phyloP scores from a whole-genome alignment of 2,329 filamentous ascomycete species.

The Aspergillus sp. region DNA sequence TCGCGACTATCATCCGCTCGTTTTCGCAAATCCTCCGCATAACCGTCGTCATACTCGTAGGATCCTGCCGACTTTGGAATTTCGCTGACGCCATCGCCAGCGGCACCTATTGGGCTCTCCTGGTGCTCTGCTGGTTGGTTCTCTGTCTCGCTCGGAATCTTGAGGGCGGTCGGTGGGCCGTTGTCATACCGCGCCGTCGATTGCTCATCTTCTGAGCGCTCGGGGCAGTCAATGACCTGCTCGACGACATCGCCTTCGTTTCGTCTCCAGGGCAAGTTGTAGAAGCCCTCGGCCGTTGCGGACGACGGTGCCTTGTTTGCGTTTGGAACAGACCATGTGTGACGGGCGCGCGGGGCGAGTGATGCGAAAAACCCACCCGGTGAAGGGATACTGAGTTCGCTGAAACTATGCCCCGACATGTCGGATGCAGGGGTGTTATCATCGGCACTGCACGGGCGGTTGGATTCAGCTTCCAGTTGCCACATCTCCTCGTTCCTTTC shows the following conservation, averaged over 20 bases:
- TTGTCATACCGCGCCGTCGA: slow-evolving; percentile 24
- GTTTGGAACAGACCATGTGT: slow-evolving; percentile 66
- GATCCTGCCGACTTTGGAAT: slow-evolving; percentile 57
- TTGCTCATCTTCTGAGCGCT: slow-evolving; percentile 29
- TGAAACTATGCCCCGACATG: slow-evolving; percentile 60
- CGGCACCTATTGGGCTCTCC: slow-evolving; percentile 19
- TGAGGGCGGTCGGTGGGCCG: slow-evolving; percentile 36
- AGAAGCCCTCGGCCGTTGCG: slow-evolving; percentile 85
- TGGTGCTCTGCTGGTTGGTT: slow-evolving; percentile 14
- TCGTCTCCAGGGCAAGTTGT: slow-evolving; percentile 67
- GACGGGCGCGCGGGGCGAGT: slow-evolving; percentile 62
- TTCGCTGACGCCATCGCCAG: slow-evolving; percentile 32
- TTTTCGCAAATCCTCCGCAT: slow-evolving; percentile 63
- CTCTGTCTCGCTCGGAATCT: slow-evolving; percentile 34
- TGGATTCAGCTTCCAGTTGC: slow-evolving; percentile 46
- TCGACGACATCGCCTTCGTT: slow-evolving; percentile 48
- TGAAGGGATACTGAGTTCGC: slow-evolving; percentile 77
- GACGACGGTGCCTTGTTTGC: slow-evolving; percentile 62
- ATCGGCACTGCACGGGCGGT: slow-evolving; percentile 37
- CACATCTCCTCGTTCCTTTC: slow-evolving; percentile 53
- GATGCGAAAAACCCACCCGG: slow-evolving; percentile 87
- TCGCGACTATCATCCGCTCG: slow-evolving; percentile 66
- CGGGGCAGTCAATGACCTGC: slow-evolving; percentile 54
- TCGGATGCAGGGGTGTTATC: slow-evolving; percentile 44
- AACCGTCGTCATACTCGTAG: slow-evolving; percentile 62